Base-by-base conservation (phyloP, 2,329 filamentous ascomycete species). In the Botrytis byssoidea region DNA sequence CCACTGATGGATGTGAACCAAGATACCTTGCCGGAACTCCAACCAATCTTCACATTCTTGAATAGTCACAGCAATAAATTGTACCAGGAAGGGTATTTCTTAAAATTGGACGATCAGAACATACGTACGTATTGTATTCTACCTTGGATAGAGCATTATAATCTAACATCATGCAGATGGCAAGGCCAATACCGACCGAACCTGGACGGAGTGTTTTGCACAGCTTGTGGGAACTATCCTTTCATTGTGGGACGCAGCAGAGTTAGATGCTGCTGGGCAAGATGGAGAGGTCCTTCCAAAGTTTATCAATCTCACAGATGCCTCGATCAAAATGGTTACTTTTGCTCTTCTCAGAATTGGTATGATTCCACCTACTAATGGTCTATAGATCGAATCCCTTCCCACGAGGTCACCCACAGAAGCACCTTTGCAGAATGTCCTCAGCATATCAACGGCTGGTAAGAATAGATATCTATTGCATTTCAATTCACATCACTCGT, bases 281-380 rank as follows among this genome's bases (percentile, higher is more conserved):
- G 90, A 96, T 79, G 92, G 91, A 77, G 93, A 97, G 80, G 93
- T 97, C 66, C 85, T 95, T 60, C 94, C 94, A 46, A 96, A 93
- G 69, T 99, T 98, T 82, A 95, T 99, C 82, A 99, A 99, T 81
- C 84, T 99, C 74, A 97, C 96, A 10, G 96, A 99, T 86, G 96
- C 96, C 32, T 97, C 96, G 0, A 94, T 99, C 79, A 97, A 97
- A 83, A 98, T 98, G 94, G 96, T 98, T 87, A 78, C 44, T 57
- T 29, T 25, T 40, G 83, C 76, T 46, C 40, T 70, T 63, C 29
- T 59, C 69, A 70, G 69, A 74, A 57, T 35, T 72, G 22, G 57
- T 29, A 44, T 73, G 42, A 29, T 61, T 66, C 68, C 81, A 75
- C 74, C 71, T 37, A 69, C 75, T 80, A 75, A 82, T 77, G 71